Evolutionary conservation across 163 green algal species (phyloP).

Genomic region (Botryococcus braunii): DNA sequence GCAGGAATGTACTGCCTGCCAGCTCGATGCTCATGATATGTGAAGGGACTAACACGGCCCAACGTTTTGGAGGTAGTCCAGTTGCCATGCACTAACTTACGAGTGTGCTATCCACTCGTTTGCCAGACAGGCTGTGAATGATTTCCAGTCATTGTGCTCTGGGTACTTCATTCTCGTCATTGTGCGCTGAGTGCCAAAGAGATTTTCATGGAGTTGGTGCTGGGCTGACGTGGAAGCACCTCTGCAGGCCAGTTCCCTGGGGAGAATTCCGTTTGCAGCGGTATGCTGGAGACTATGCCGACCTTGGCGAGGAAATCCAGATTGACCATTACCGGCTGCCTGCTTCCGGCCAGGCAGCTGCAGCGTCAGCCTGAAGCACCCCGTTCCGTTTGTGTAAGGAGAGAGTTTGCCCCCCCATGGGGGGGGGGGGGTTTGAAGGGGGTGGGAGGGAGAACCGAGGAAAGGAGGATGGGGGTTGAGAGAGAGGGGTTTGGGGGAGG

Average conservation of each 20-base stretch:
- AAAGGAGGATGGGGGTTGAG: too few species aligned
- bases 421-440: too few species aligned
- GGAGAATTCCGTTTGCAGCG: constrained; percentile 18
- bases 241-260: constrained; percentile 23
- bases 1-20: not conserved
- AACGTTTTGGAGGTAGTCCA: too few species aligned
- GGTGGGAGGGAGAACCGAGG: too few species aligned
- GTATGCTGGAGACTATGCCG: constrained; percentile 24
- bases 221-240: not conserved
- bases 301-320: constrained; percentile 38
- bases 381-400: too few species aligned
- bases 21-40: not conserved
- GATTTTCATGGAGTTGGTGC: constrained; percentile 4
- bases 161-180: not conserved
- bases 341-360: too few species aligned
- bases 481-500: too few species aligned
- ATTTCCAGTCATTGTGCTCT: not conserved
- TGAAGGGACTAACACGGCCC: not conserved
- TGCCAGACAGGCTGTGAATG: not conserved
- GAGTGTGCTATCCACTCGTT: too few species aligned
- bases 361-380: too few species aligned
- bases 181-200: not conserved
- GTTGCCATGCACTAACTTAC: too few species aligned
- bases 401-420: too few species aligned
- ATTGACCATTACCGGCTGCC: constrained; percentile 29